phyloP scores from a whole-genome alignment of 441 rosid genomes.

The Populus trichocarpa region DNA sequence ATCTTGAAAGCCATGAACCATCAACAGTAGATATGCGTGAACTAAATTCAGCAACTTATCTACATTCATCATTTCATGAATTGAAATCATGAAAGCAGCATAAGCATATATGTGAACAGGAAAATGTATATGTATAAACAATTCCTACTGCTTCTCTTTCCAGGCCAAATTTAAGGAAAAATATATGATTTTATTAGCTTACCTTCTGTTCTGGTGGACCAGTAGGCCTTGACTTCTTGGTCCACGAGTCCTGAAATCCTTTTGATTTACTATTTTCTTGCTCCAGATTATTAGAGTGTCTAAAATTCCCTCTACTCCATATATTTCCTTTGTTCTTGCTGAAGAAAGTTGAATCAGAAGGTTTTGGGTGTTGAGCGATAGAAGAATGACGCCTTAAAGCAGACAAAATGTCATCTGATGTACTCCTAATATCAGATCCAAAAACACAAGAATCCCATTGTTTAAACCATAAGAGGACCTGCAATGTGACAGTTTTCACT shows the following conservation, averaged over 20 bases:
- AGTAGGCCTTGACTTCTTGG: conserved; percentile 55
- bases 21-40: neutral
- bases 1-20: neutral
- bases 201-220: conserved; percentile 95
- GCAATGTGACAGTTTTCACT: conserved; percentile 23
- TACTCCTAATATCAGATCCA: conserved; percentile 94
- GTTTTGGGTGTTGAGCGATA: conserved; percentile 50
- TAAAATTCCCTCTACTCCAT: conserved; percentile 47
- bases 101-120: neutral
- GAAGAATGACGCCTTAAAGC: conserved; percentile 90
- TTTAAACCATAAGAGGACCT: conserved; percentile 97
- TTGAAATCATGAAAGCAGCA: neutral
- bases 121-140: neutral
- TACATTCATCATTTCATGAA: neutral
- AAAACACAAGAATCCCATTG: conserved; percentile 99
- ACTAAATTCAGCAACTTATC: neutral
- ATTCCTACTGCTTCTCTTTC: neutral
- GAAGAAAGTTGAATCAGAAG: conserved; percentile 42
- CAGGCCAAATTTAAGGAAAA: neutral
- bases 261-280: conserved; percentile 33
- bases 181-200: conserved; percentile 15
- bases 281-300: conserved; percentile 37
- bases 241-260: conserved; percentile 43
- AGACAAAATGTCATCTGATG: conserved; percentile 83
- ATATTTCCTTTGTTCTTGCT: conserved; percentile 49